Evolutionary conservation across 257 asterid genomes (phyloP), one percentile per base, ranked within the genome.

Genomic region (Solanum dulcamara): DNA sequence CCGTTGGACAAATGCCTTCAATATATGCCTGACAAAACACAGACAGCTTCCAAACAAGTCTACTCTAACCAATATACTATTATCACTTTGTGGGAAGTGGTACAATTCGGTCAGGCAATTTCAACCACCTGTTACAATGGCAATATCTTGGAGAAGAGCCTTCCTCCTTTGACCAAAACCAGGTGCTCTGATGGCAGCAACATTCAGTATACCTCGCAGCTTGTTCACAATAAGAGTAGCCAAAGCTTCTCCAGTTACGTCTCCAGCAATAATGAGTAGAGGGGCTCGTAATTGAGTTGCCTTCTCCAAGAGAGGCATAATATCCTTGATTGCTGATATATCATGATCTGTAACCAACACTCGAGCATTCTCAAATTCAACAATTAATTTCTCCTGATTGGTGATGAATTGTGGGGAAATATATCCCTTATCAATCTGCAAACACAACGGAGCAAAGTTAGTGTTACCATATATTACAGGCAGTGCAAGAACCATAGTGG

Each of bases 181-280:
- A 11, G 99, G 98, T 24, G 99, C 98, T 89, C 94, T 96, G 89
- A 96, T 95, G 67, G 99, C 99, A 87, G 98, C 98, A 86, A 96
- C 98, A 44, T 95, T 96, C 87, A 96, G 71, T 68, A 96, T 88
- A 46, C 99, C 99, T 10, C 98, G 91, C 81, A 96, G 97, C 93
- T 96, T 96, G 89, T 96, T 96, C 4, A 96, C 99, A 28, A 96
- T 98, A 64, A 96, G 97, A 85, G 99, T 96, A 74, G 99, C 98
- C 90, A 96, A 88, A 85, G 99, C 99, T 92, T 96, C 98, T 81
- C 99, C 99, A 5, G 97, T 94, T 44, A 96, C 86, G 81, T 96
- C 99, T 88, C 95, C 99, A 59, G 99, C 98, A 87, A 96, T 86
- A 17, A 96, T 91, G 57, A 96, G 93, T 26, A 96, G 89, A 79